These are phyloP conservation scores for Vitis rotundifolia DNA, from an alignment of 164 flowering plant species.

Conservation along the genomic window DNA sequence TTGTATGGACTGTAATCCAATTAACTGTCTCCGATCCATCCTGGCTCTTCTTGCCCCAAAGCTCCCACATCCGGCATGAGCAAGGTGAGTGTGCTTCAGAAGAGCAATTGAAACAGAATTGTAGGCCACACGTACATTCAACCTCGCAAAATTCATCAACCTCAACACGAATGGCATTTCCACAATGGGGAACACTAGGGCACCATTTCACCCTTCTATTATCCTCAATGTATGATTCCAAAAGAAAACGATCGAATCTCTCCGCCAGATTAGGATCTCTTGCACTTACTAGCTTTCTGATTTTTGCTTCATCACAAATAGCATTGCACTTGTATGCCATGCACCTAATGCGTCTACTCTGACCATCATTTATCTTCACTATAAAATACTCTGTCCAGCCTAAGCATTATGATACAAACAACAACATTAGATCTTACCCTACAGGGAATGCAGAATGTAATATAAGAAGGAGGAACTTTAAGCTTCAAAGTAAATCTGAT, in stretches of 20 bases:
- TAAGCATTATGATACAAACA: conserved; percentile 9
- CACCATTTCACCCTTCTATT: conserved; percentile 91
- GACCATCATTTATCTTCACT: conserved; percentile 82
- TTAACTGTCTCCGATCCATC: conserved; percentile 85
- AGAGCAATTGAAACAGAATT: conserved; percentile 85
- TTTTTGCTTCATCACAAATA: conserved; percentile 75
- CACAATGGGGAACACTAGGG: conserved; percentile 94
- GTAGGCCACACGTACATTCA: conserved; percentile 80
- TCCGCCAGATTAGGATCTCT: conserved; percentile 67
- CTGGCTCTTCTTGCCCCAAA: conserved; percentile 74
- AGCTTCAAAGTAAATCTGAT: too few species aligned
- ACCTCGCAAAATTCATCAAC: conserved; percentile 74
- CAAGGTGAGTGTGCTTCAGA: conserved; percentile 93
- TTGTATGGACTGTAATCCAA: conserved; percentile 84
- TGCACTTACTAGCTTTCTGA: conserved; percentile 58
- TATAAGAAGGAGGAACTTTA: too few species aligned
- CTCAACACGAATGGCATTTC: conserved; percentile 87
- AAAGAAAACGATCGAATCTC: conserved; percentile 77
- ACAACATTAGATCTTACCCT: neutral
- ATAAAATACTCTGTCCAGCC: conserved; percentile 84
- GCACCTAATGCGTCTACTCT: conserved; percentile 82
- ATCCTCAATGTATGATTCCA: conserved; percentile 86
- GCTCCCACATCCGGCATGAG: conserved; percentile 90
- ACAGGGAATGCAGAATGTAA: too few species aligned
- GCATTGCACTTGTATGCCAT: conserved; percentile 90